Percentiles rank a stretch among this genome's conserved stretches.
Conservation (phyloP, 768 basidiomycete species). For the Russula sp. region DNA sequence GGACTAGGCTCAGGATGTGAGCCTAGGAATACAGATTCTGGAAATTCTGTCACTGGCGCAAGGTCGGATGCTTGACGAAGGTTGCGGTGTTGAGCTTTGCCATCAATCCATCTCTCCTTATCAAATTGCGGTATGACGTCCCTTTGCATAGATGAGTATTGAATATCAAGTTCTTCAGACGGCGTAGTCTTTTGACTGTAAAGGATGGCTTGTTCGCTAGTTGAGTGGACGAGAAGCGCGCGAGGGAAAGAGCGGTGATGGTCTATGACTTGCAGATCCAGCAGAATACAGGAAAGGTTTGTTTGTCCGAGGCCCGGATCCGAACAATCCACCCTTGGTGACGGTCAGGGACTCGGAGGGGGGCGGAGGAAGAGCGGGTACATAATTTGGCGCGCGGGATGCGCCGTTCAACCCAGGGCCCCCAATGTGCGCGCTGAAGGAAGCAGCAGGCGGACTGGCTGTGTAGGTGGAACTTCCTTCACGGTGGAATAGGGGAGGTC, state of each 20-base stretch:
- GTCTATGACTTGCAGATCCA: neutral
- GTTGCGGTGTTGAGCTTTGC: neutral
- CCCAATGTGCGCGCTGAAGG: neutral
- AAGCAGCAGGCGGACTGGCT: neutral
- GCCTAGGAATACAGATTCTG: slow-evolving; percentile 14
- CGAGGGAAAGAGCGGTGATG: slow-evolving; percentile 10
- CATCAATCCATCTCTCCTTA: neutral
- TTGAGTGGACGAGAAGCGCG: neutral
- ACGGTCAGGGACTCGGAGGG: neutral
- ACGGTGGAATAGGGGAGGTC: too few relatives aligned
- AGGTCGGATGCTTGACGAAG: neutral
- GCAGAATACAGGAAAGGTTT: slow-evolving; percentile 5
- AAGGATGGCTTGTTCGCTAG: neutral
- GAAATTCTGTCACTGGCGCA: slow-evolving; percentile 11
- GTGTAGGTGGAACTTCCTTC: neutral
- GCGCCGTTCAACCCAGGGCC: slow-evolving; percentile 6
- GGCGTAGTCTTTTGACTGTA: neutral
- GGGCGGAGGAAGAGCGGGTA: neutral
- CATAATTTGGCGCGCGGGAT: neutral
- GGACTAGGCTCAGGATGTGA: neutral
- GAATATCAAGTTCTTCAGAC: neutral
- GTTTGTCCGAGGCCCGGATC: slow-evolving; percentile 3
- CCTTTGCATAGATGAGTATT: neutral
- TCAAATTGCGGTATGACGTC: neutral
- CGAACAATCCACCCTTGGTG: neutral